Conservation (phyloP, 2,329 filamentous ascomycete genomes). For the Penicillium hesseltinei region DNA sequence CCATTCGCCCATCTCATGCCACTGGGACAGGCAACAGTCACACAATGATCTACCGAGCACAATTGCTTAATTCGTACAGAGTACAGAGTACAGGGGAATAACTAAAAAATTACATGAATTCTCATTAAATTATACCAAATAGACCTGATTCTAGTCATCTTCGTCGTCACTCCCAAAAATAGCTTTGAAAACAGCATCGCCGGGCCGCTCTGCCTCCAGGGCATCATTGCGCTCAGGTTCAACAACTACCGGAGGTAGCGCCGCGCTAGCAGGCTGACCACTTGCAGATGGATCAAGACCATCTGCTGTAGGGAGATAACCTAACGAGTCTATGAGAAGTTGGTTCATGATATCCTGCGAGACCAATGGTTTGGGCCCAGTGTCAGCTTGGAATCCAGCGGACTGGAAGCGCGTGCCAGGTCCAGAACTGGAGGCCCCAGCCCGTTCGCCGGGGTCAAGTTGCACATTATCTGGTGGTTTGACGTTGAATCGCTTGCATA, state of each 20-base stretch:
- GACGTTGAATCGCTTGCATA: conserved; percentile 97
- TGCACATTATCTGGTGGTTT: conserved; percentile 68
- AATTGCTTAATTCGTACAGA: background rate
- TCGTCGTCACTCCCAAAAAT: conserved; percentile 89
- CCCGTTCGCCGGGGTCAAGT: conserved; percentile 48
- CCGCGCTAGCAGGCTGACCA: conserved; percentile 11
- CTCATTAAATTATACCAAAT: background rate
- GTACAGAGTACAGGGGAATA: background rate
- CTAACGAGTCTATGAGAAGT: conserved; percentile 49
- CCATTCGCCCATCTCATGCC: background rate
- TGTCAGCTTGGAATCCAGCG: conserved; percentile 31
- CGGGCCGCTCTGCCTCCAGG: conserved; percentile 69
- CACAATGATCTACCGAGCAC: background rate
- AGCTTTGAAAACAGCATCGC: conserved; percentile 81
- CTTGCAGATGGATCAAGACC: conserved; percentile 24
- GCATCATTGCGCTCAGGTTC: conserved; percentile 76
- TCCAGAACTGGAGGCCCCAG: conserved; percentile 32
- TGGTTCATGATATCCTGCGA: conserved; percentile 56
- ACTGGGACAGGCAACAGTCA: background rate
- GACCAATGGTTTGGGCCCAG: conserved; percentile 48
- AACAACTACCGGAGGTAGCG: conserved; percentile 40
- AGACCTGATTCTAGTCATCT: conserved; percentile 50
- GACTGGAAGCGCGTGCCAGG: conserved; percentile 32
- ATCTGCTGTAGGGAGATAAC: conserved; percentile 22
- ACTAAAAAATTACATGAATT: background rate